Evolutionary conservation across 108 stramenopile genomes (phyloP).

Genomic region (Conticribra guillardii): DNA sequence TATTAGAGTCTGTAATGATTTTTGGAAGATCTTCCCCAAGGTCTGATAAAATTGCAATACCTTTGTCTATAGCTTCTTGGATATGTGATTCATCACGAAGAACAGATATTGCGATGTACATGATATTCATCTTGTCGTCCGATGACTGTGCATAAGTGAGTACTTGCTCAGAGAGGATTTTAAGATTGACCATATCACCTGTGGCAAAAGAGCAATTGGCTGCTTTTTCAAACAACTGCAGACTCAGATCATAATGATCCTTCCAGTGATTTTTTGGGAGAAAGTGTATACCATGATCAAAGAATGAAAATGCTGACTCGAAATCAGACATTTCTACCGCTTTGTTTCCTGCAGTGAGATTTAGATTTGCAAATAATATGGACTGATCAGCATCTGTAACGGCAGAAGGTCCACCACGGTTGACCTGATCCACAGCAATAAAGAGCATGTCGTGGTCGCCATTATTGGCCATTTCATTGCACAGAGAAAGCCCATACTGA

Average conservation of each 20-base stretch:
- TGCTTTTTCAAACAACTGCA: conserved; percentile 27
- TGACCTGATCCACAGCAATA: conserved; percentile 24
- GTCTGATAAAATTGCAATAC: background rate
- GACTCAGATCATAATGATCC: conserved; percentile 31
- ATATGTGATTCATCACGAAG: background rate
- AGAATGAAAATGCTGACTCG: conserved; percentile 8
- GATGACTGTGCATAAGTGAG: conserved; percentile 3
- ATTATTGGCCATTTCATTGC: background rate
- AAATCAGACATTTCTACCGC: conserved; percentile 26
- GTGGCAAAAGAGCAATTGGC: conserved; percentile 10
- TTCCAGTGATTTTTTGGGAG: conserved; percentile 29
- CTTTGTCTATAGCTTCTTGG: conserved; percentile 6
- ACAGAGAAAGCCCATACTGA: conserved; percentile 12
- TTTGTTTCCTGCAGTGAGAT: conserved; percentile 28
- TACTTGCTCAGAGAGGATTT: conserved; percentile 10
- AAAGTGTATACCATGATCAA: conserved; percentile 20
- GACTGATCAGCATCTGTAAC: conserved; percentile 3
- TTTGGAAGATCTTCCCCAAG: conserved; percentile 15
- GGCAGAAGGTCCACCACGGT: conserved; percentile 6
- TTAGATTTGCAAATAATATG: conserved; percentile 6
- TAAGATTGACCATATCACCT: conserved; percentile 1
- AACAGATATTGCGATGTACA: background rate
- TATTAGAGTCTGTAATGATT: background rate
- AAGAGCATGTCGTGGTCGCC: conserved; percentile 14
- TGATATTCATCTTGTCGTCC: conserved; percentile 13